These are phyloP conservation scores for Podaxis mareebaensis DNA, from an alignment of 768 basidiomycete genomes.

Conservation along the genomic window DNA sequence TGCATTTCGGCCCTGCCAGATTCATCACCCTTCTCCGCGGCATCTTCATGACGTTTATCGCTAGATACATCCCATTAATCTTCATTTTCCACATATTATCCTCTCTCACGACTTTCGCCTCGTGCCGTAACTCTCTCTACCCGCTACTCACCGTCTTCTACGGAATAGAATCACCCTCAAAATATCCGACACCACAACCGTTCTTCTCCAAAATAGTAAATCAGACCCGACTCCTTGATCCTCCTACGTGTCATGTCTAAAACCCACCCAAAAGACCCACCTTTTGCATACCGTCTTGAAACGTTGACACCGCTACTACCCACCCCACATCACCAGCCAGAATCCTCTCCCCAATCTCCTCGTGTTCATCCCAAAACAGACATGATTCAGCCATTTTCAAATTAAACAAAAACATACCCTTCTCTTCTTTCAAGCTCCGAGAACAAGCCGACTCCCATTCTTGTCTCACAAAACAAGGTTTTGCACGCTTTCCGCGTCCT, in stretches of 20 bases:
- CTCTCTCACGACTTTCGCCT: background rate
- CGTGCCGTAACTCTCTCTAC: background rate
- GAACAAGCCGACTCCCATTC: background rate
- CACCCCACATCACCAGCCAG: background rate
- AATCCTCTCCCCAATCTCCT: background rate
- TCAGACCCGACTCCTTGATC: background rate
- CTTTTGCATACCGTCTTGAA: background rate
- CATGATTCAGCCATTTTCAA: background rate
- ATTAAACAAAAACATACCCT: background rate
- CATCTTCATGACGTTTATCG: background rate
- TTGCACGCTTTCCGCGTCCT: background rate
- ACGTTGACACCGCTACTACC: background rate
- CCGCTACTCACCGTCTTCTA: background rate
- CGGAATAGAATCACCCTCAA: background rate
- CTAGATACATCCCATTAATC: background rate
- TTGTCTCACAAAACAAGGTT: conserved; percentile 1
- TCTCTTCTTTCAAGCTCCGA: conserved; percentile 5
- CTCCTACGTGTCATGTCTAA: background rate
- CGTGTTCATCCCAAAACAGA: conserved; percentile 9
- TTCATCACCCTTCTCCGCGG: conserved; percentile 12
- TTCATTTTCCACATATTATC: background rate
- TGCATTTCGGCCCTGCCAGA: conserved; percentile 6
- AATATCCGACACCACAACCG: background rate
- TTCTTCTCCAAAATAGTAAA: background rate
- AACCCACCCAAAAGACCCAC: background rate